Base-by-base conservation (phyloP, 2,329 filamentous ascomycete genomes). In the Fragosphaeria purpurea region DNA sequence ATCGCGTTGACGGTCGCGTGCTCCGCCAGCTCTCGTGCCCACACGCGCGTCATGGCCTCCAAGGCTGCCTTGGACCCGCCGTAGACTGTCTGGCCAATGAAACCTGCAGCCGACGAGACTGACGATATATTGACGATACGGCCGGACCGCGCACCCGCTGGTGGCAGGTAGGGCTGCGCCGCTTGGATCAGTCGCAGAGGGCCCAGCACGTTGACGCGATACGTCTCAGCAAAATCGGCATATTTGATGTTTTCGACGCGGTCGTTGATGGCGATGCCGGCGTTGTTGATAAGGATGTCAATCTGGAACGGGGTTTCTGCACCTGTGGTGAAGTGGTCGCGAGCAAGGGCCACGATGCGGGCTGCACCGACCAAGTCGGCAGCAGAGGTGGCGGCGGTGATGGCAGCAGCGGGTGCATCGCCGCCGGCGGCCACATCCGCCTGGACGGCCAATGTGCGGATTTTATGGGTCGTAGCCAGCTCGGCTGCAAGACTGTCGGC, bases 221-320 rank as follows among this genome's bases (percentile, higher is more conserved):
- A 94, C 51, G 85, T 81, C 58, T 75, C 70, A 42, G 81, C 74
- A 68, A 90, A 94, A 60, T 89, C 77, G 10, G 74, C 73, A 6
- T 73, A 62, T 4, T 75, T 77, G 55, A 88, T 77, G 33, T 85
- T 77, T 47, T 79, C 75, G 31, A 86, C 68, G 32, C 70, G 64
- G 58, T 83, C 77, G 67, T 93, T 91, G 40, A 77, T 69, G 35
- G 79, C 71, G 6, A 82, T 70, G 49, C 87, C 89, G 34, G 89
- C 88, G 65, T 94, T 95, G 76, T 95, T 94, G 71, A 95, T 72
- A 48, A 95, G 71, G 54, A 95, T 87, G 67, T 94, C 87, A 61
- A 95, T 76, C 60, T 83, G 79, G 63, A 88, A 79, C 6, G 47
- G 42, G 53, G 67, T 62, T 6, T 57, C 59, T 46, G 60, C 52